These are phyloP conservation scores for Asterophora parasitica DNA, from an alignment of 768 basidiomycete species.

Conservation along the genomic window DNA sequence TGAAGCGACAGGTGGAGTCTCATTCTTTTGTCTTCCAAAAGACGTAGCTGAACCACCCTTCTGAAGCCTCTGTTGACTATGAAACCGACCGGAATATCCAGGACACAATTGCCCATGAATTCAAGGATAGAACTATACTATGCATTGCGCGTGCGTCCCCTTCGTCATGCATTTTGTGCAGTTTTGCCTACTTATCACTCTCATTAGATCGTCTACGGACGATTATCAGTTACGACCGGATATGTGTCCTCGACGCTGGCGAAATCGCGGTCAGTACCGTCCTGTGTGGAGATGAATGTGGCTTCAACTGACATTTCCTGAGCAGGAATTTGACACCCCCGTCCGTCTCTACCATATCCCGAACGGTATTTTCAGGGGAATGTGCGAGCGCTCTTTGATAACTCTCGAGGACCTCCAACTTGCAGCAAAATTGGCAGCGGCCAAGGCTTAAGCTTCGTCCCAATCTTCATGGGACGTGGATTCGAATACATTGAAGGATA, in stretches of 20 bases:
- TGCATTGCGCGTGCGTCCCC: constrained; percentile 75
- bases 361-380: constrained; percentile 73
- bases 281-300: background rate
- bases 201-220: constrained; percentile 73
- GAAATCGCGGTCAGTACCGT: constrained; percentile 53
- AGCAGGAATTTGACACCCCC: constrained; percentile 79
- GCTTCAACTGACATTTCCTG: background rate
- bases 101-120: constrained; percentile 81
- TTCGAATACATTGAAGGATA: no score
- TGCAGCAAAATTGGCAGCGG: constrained; percentile 25
- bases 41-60: constrained; percentile 1
- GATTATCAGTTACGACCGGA: constrained; percentile 83
- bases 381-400: constrained; percentile 84
- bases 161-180: background rate
- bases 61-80: constrained; percentile 75
- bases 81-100: constrained; percentile 92
- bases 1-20: constrained; percentile 68
- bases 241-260: constrained; percentile 84
- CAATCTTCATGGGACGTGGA: background rate
- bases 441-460: background rate
- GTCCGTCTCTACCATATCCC: constrained; percentile 49
- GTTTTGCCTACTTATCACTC: background rate
- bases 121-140: constrained; percentile 77
- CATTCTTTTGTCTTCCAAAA: background rate
- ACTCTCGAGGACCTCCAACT: constrained; percentile 61